Conservation (phyloP, 257 asterid genomes). For the Forsythia viridissima region DNA sequence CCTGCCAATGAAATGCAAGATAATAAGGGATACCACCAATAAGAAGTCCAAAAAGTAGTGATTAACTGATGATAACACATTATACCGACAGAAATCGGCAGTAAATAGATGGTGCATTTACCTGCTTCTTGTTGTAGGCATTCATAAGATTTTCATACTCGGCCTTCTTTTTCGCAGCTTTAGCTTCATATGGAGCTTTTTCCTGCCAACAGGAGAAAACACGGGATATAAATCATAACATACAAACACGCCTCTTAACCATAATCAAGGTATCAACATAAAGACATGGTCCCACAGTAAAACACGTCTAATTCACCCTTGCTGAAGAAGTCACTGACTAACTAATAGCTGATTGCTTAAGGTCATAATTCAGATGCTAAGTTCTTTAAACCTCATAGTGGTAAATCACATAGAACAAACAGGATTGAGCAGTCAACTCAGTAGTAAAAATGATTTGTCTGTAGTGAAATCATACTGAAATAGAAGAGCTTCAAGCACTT, state of each 20-base stretch:
- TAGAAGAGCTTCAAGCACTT: constrained; percentile 33
- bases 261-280: constrained; percentile 12
- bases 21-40: background rate
- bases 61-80: background rate
- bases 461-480: background rate
- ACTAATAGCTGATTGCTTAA: background rate
- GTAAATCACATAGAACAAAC: background rate
- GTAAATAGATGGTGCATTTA: constrained; percentile 13
- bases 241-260: background rate
- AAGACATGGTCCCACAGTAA: background rate
- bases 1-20: constrained; percentile 45
- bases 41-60: background rate
- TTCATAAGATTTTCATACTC: constrained; percentile 81
- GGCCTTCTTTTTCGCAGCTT: constrained; percentile 79
- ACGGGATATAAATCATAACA: background rate
- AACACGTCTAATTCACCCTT: background rate
- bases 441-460: background rate
- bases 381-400: background rate
- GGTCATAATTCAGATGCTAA: background rate
- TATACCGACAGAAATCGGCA: background rate
- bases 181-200: constrained; percentile 95
- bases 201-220: constrained; percentile 51
- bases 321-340: background rate
- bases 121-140: constrained; percentile 90
- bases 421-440: background rate